phyloP scores from a whole-genome alignment of 768 basidiomycete genomes.

The Auricularia auricula-judae region DNA sequence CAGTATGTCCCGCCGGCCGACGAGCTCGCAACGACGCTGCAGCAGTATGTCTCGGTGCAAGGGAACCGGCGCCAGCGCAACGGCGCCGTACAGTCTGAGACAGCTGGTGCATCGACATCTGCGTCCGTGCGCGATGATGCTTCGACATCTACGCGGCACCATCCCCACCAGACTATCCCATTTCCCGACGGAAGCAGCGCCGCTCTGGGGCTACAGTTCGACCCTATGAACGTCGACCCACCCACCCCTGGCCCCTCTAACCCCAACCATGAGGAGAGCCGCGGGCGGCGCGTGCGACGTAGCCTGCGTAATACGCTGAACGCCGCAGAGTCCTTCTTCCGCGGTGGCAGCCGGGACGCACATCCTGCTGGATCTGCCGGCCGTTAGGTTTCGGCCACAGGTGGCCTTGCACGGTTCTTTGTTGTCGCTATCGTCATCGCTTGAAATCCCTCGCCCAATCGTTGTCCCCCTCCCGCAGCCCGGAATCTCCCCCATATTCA shows the following conservation, averaged over 20 bases:
- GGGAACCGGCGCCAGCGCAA: not conserved
- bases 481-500: no score
- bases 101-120: not conserved
- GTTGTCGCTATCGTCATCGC: no score
- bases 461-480: no score
- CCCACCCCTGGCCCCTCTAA: not conserved
- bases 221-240: not conserved
- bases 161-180: not conserved
- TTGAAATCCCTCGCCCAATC: no score
- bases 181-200: not conserved
- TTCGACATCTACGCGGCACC: not conserved
- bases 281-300: not conserved
- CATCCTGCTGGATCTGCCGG: no score
- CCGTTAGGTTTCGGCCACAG: no score
- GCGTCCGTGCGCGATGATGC: not conserved
- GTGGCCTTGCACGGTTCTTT: no score
- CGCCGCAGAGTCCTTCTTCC: not conserved
- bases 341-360: not conserved
- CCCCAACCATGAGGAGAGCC: not conserved
- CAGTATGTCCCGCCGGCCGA: not conserved
- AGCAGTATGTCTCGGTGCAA: not conserved
- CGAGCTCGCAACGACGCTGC: not conserved
- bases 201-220: not conserved
- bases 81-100: not conserved
- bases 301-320: not conserved